phyloP scores from a whole-genome alignment of 805 yeast genomes.

The Wickerhamomyces pijperi region DNA sequence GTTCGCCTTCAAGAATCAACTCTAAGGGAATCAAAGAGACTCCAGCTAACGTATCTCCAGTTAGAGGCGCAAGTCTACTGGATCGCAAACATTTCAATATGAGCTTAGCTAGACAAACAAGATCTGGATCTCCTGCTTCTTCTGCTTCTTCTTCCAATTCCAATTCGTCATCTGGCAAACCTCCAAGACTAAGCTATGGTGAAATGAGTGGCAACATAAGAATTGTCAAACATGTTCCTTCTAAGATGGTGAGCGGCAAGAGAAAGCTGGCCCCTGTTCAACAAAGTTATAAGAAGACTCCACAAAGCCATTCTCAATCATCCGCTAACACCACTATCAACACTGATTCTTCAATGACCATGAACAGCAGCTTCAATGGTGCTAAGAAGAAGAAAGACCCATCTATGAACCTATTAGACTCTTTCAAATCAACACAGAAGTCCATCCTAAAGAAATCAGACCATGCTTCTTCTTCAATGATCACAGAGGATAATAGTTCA shows the following conservation, averaged over 20 bases:
- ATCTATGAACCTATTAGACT: not conserved
- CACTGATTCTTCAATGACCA: not conserved
- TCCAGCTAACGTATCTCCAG: not conserved
- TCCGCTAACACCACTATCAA: not conserved
- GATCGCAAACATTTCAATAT: not conserved
- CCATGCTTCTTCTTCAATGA: not conserved
- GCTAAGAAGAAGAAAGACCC: not conserved
- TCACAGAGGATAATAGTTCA: not conserved
- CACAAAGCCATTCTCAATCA: not conserved
- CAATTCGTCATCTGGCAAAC: not conserved
- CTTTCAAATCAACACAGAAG: not conserved
- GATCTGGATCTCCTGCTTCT: not conserved
- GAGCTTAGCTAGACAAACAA: not conserved
- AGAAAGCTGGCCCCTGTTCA: not conserved
- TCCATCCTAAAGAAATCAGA: not conserved
- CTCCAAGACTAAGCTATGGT: not conserved
- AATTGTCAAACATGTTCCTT: not conserved
- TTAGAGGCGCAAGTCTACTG: not conserved
- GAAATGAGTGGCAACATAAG: not conserved
- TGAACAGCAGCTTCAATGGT: not conserved
- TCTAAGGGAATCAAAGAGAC: not conserved
- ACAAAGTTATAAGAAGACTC: not conserved
- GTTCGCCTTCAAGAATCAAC: not conserved
- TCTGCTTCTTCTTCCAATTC: too few relatives aligned
- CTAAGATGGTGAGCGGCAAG: not conserved